Conservation (phyloP, 108 stramenopile genomes). For the Fragilariopsis cylindrus region DNA sequence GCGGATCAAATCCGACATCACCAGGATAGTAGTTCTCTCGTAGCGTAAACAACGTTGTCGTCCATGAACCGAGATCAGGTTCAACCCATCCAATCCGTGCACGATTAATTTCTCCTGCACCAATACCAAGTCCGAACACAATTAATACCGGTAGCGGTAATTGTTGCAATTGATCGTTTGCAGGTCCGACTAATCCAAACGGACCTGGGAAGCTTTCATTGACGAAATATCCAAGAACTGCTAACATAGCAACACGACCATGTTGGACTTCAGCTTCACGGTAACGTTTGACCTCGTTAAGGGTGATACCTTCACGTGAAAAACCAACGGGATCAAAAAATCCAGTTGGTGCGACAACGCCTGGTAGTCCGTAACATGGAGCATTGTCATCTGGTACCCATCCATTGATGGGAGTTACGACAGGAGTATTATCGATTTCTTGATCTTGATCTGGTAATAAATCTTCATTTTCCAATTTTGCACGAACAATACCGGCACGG, state of each 20-base stretch:
- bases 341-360: conserved; percentile 55
- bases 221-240: conserved; percentile 45
- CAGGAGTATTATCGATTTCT: background rate
- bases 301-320: conserved; percentile 36
- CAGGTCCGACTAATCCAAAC: conserved; percentile 63
- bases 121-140: conserved; percentile 49
- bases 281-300: conserved; percentile 43
- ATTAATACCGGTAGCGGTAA: conserved; percentile 46
- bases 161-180: conserved; percentile 77
- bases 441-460: background rate
- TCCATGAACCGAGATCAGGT: conserved; percentile 41
- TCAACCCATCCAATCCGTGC: conserved; percentile 75
- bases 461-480: background rate
- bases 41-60: conserved; percentile 44
- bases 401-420: conserved; percentile 40
- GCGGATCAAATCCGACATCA: conserved; percentile 87
- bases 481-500: background rate
- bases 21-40: conserved; percentile 82
- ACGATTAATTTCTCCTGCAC: conserved; percentile 58
- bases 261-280: conserved; percentile 70
- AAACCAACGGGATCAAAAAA: conserved; percentile 81
- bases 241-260: conserved; percentile 69
- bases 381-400: conserved; percentile 49
- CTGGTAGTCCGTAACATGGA: conserved; percentile 64
- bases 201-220: conserved; percentile 45